phyloP scores from a whole-genome alignment of 1,139 yeast genomes.

The Candida glucosophila region DNA sequence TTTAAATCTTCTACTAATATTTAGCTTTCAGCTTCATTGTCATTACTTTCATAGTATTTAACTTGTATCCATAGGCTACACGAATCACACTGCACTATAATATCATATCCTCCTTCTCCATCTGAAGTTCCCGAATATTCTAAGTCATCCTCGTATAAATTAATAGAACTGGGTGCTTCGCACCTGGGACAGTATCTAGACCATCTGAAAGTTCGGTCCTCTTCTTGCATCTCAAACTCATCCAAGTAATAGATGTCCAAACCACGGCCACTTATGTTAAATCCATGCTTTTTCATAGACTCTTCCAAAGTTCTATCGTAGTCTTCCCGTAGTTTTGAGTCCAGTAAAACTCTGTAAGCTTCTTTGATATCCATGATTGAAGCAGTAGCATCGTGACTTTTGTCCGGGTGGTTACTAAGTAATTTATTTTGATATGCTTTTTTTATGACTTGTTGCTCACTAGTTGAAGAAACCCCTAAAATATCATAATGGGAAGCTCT shows the following conservation, averaged over 20 bases:
- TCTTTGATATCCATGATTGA: conserved; percentile 38
- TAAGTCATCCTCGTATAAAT: conserved; percentile 52
- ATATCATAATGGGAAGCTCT: conserved; percentile 40
- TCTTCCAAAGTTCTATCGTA: conserved; percentile 42
- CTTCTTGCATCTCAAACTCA: conserved; percentile 38
- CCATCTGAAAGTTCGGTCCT: conserved; percentile 22
- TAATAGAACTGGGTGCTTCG: conserved; percentile 44
- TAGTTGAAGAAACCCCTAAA: conserved; percentile 36
- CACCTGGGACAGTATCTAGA: conserved; percentile 68
- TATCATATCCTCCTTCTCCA: conserved; percentile 52
- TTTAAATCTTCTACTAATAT: too few species aligned
- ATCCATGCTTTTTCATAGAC: conserved; percentile 37
- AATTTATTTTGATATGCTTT: conserved; percentile 53
- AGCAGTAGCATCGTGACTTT: conserved; percentile 18
- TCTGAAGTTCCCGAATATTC: conserved; percentile 31
- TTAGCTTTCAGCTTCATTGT: too few species aligned
- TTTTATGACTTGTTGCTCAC: conserved; percentile 37
- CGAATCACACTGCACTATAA: conserved; percentile 68
- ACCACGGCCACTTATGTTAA: conserved; percentile 52
- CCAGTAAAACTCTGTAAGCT: conserved; percentile 51
- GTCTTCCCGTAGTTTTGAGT: conserved; percentile 24
- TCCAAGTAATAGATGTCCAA: conserved; percentile 58
- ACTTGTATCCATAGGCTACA: conserved; percentile 84
- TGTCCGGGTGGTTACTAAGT: conserved; percentile 73
- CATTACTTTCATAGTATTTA: conserved; percentile 51